Conservation (phyloP, 805 yeast species). For the Spathaspora sp. region DNA sequence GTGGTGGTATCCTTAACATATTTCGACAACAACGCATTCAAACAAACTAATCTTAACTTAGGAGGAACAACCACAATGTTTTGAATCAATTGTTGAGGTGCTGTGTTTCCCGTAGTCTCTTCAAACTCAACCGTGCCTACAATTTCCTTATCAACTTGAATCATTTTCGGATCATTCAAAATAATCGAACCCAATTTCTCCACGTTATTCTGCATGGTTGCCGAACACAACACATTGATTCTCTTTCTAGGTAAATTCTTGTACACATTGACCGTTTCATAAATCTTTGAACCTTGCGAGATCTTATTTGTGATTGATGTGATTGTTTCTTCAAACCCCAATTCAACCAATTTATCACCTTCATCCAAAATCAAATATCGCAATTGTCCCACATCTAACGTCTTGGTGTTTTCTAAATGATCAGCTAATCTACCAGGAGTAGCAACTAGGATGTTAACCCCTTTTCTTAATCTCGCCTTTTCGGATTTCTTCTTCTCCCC, state of each 20-base stretch:
- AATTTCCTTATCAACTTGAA: constrained; percentile 30
- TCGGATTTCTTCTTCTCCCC: constrained; percentile 98
- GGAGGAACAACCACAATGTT: constrained; percentile 86
- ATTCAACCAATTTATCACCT: constrained; percentile 92
- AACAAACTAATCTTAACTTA: constrained; percentile 78
- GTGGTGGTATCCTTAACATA: constrained; percentile 16
- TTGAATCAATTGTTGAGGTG: constrained; percentile 90
- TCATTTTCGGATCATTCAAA: constrained; percentile 68
- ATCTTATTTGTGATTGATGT: constrained; percentile 66
- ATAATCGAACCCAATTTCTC: constrained; percentile 77
- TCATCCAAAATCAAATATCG: constrained; percentile 93
- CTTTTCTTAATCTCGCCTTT: constrained; percentile 92
- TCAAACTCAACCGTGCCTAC: constrained; percentile 7
- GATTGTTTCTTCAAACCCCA: constrained; percentile 94
- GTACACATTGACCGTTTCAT: constrained; percentile 32
- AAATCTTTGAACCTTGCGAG: constrained; percentile 41
- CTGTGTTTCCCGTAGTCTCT: constrained; percentile 28
- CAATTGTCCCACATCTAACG: constrained; percentile 66
- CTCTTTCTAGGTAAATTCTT: constrained; percentile 65
- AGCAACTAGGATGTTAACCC: constrained; percentile 92
- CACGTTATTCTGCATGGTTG: constrained; percentile 83
- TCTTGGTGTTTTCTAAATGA: constrained; percentile 85
- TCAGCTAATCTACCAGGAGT: constrained; percentile 97
- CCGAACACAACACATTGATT: constrained; percentile 85
- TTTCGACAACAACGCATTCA: constrained; percentile 61